Conservation (phyloP, 306 rosid species). For the Styphnolobium japonicum region DNA sequence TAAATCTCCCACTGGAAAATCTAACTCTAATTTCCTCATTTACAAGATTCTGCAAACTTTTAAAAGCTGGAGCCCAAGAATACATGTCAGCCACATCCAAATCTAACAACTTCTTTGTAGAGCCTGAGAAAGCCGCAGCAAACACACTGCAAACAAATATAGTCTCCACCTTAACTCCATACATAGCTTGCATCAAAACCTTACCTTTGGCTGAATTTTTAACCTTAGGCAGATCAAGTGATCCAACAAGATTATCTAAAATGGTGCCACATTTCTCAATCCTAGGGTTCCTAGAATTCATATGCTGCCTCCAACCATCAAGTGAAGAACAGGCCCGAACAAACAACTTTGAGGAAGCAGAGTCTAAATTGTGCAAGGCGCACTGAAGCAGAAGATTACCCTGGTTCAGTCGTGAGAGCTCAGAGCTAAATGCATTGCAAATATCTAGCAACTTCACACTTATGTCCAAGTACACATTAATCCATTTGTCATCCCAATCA, state of each 20-base stretch:
- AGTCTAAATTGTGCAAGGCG: conserved; percentile 56
- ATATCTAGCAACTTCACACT: conserved; percentile 76
- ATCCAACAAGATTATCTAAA: conserved; percentile 52
- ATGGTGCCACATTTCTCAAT: conserved; percentile 51
- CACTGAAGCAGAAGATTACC: conserved; percentile 63
- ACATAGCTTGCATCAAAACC: conserved; percentile 77
- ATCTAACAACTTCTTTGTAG: conserved; percentile 45
- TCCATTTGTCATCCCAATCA: conserved; percentile 88
- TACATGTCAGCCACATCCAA: conserved; percentile 42
- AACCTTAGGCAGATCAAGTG: conserved; percentile 77
- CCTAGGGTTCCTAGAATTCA: conserved; percentile 49
- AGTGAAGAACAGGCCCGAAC: conserved; percentile 52
- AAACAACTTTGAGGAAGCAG: conserved; percentile 50
- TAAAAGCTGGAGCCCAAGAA: conserved; percentile 72
- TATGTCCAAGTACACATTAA: conserved; percentile 76
- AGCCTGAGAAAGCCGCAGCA: conserved; percentile 61
- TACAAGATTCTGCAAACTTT: conserved; percentile 51
- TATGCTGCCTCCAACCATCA: conserved; percentile 65
- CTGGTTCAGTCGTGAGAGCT: conserved; percentile 72
- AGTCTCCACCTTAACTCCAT: conserved; percentile 76
- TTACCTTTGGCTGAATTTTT: conserved; percentile 84
- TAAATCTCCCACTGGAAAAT: conserved; percentile 40
- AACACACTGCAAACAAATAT: conserved; percentile 67
- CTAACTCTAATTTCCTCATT: conserved; percentile 57
- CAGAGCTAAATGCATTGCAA: conserved; percentile 73